These are phyloP conservation scores for Heritiera fomes DNA, from an alignment of 345 rosid species.

Conservation along the genomic window DNA sequence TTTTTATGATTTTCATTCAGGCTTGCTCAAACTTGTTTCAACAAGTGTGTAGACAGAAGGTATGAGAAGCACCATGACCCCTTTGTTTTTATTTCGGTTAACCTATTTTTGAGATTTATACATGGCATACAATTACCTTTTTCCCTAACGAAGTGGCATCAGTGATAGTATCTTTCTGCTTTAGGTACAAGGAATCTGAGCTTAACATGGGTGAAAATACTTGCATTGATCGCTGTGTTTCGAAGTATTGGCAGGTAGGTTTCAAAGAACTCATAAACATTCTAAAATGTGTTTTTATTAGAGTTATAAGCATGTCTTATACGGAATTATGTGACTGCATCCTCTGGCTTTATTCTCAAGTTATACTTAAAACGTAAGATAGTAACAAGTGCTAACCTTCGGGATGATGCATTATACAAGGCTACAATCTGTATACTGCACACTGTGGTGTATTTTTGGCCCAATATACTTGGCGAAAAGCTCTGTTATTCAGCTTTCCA, in stretches of 20 bases:
- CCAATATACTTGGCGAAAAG: neutral
- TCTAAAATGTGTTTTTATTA: neutral
- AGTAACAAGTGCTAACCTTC: neutral
- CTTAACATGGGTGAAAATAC: slow-evolving; percentile 98
- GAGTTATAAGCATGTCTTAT: neutral
- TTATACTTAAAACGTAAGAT: neutral
- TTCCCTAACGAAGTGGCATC: neutral
- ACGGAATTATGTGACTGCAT: neutral
- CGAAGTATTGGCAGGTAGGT: slow-evolving; percentile 88
- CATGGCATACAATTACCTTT: neutral
- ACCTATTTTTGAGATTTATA: neutral
- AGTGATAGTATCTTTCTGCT: neutral
- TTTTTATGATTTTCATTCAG: slow-evolving; percentile 43
- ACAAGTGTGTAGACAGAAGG: slow-evolving; percentile 92
- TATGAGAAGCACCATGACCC: slow-evolving; percentile 21
- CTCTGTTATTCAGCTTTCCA: neutral
- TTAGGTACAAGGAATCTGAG: slow-evolving; percentile 91
- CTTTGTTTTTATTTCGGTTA: neutral
- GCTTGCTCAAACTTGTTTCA: slow-evolving; percentile 88
- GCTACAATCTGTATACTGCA: neutral
- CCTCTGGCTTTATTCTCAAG: neutral
- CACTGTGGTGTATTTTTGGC: neutral
- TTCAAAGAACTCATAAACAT: neutral
- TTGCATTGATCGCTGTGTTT: slow-evolving; percentile 97
- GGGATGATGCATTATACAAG: neutral